Evolutionary conservation across 169 alveolate genomes (phyloP).

Genomic region (Cryptosporidium felis): DNA sequence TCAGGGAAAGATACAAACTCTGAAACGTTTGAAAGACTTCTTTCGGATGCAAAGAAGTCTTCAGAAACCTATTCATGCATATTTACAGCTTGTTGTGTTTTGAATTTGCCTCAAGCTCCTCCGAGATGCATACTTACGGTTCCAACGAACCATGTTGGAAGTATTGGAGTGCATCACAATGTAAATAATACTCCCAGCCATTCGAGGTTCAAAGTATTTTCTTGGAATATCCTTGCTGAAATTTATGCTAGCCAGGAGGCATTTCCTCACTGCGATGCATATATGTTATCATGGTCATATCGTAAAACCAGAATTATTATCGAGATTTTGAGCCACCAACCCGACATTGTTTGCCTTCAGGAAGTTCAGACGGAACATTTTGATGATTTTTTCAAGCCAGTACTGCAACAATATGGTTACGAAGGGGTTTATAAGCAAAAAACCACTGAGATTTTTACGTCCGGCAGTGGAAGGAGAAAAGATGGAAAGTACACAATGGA

Average conservation of each 20-base stretch:
- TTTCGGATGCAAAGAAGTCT: constrained; percentile 23
- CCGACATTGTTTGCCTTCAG: constrained; percentile 81
- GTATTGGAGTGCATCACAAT: constrained; percentile 1
- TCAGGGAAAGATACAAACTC: constrained; percentile 35
- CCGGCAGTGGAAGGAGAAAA: constrained; percentile 79
- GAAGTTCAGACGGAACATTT: constrained; percentile 82
- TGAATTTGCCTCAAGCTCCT: constrained; percentile 73
- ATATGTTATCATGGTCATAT: constrained; percentile 82
- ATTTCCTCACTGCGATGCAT: constrained; percentile 84
- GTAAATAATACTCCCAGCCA: not conserved
- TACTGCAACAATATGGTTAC: constrained; percentile 76
- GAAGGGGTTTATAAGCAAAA: constrained; percentile 82
- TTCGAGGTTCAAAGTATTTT: constrained; percentile 75
- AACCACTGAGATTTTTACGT: constrained; percentile 80
- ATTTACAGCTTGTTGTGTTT: constrained; percentile 78
- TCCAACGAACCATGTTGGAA: not conserved
- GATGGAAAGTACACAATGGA: constrained; percentile 82
- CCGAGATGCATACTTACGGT: constrained; percentile 55
- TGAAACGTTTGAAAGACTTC: constrained; percentile 3
- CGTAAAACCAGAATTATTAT: constrained; percentile 80
- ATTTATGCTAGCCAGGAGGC: constrained; percentile 81
- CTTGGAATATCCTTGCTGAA: constrained; percentile 82
- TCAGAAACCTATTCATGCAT: constrained; percentile 75
- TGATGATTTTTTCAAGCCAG: constrained; percentile 80
- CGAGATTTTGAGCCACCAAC: constrained; percentile 78